phyloP scores from a whole-genome alignment of 1,284 basidiomycete genomes.

The Ustilago lituana region DNA sequence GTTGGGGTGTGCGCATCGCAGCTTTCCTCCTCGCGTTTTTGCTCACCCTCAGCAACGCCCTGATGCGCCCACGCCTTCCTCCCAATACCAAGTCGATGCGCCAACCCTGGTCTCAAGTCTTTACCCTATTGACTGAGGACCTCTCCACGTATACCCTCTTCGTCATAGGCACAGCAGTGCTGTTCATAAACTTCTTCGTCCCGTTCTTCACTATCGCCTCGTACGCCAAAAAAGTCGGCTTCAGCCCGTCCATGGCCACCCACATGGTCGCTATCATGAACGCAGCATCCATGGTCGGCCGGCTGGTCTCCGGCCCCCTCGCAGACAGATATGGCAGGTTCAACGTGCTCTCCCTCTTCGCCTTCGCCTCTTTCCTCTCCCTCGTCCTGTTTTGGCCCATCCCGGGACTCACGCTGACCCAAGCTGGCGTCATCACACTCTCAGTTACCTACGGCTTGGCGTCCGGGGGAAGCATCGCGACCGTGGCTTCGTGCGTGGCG shows the following conservation, averaged over 20 bases:
- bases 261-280: slow-evolving; percentile 47
- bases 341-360: slow-evolving; percentile 37
- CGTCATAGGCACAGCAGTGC: slow-evolving; percentile 26
- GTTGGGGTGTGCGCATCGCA: slow-evolving; percentile 37
- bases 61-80: slow-evolving; percentile 35
- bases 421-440: slow-evolving; percentile 31
- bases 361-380: slow-evolving; percentile 18
- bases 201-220: slow-evolving; percentile 47
- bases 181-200: slow-evolving; percentile 51
- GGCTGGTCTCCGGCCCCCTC: slow-evolving; percentile 30
- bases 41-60: slow-evolving; percentile 27
- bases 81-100: slow-evolving; percentile 8
- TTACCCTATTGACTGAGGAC: slow-evolving; percentile 23
- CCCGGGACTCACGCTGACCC: slow-evolving; percentile 34
- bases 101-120: slow-evolving; percentile 32
- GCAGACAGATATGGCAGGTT: slow-evolving; percentile 40
- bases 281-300: slow-evolving; percentile 33
- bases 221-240: slow-evolving; percentile 36
- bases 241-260: slow-evolving; percentile 25
- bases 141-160: slow-evolving; percentile 27
- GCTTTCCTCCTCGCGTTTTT: slow-evolving; percentile 33
- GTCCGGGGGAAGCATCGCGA: slow-evolving; percentile 41
- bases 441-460: slow-evolving; percentile 33
- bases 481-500: slow-evolving; percentile 26
- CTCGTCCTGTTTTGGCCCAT: slow-evolving; percentile 41